Conservation (phyloP, 2,329 filamentous ascomycete genomes). For the Cytospora piceae region DNA sequence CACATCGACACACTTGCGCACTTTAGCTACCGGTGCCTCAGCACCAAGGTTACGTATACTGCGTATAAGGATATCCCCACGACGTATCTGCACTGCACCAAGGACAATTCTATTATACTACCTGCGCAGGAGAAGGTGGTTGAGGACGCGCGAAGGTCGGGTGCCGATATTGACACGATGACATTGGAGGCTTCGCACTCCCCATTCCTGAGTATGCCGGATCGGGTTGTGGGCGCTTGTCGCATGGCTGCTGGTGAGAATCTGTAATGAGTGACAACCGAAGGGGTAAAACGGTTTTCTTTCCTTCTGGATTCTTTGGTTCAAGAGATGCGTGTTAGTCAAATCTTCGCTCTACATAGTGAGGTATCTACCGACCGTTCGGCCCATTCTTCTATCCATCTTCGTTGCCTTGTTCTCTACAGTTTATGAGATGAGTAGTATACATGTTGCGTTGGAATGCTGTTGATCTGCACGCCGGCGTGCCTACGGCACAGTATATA, state of each 20-base stretch:
- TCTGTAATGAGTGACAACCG: not conserved
- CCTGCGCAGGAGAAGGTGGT: conserved; percentile 14
- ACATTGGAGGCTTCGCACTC: conserved; percentile 16
- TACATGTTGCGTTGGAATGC: no score
- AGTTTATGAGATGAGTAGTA: no score
- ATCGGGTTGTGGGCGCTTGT: conserved; percentile 10
- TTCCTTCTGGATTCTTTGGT: no score
- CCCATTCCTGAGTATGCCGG: conserved; percentile 16
- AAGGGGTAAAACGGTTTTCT: not conserved
- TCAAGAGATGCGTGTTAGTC: no score
- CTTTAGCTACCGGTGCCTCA: conserved; percentile 5
- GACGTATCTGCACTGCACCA: conserved; percentile 9
- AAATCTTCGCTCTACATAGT: no score
- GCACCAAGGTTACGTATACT: conserved; percentile 6
- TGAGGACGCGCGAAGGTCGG: not conserved
- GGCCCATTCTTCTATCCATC: no score
- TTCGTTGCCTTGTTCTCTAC: no score
- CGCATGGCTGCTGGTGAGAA: not conserved
- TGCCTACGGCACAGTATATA: no score
- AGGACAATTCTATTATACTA: conserved; percentile 14
- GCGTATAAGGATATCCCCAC: conserved; percentile 19
- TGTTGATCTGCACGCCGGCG: no score
- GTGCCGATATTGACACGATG: conserved; percentile 3
- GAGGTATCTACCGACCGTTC: no score
- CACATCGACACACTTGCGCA: conserved; percentile 1